A percentile compares a stretch with the other conserved stretches of the same genome.
phyloP scores from a whole-genome alignment of 441 rosid genomes.

The Syzygium malaccense region DNA sequence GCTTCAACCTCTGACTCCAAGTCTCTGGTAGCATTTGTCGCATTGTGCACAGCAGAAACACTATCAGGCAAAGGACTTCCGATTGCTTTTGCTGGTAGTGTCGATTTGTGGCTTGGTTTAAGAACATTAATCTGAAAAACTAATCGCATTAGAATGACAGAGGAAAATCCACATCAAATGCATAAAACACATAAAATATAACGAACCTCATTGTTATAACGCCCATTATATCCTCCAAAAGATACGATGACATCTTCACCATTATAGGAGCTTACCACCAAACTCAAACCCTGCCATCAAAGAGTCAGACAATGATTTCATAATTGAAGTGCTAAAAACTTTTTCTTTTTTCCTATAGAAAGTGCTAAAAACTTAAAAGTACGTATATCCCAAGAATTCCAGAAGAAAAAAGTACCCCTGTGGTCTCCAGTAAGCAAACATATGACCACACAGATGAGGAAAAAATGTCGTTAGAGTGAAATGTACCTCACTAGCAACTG shows the following conservation, averaged over 20 bases:
- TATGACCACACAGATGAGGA: background rate
- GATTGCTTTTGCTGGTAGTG: slow-evolving; percentile 58
- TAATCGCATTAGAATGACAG: background rate
- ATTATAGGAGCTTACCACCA: slow-evolving; percentile 60
- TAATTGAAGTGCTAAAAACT: background rate
- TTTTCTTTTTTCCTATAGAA: background rate
- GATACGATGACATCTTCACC: slow-evolving; percentile 84
- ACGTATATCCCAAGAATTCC: background rate
- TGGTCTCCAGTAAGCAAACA: background rate
- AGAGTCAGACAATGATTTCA: background rate
- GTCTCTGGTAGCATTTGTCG: slow-evolving; percentile 71
- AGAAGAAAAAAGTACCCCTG: background rate
- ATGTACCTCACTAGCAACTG: slow-evolving; percentile 97
- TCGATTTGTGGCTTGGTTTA: slow-evolving; percentile 92
- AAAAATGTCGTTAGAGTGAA: background rate
- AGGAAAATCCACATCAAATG: background rate
- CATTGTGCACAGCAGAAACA: slow-evolving; percentile 65
- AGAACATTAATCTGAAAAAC: slow-evolving; percentile 72
- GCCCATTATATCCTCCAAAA: slow-evolving; percentile 97
- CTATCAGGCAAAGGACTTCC: slow-evolving; percentile 62
- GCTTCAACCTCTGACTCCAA: slow-evolving; percentile 70
- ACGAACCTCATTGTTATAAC: slow-evolving; percentile 81
- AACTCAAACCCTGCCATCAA: slow-evolving; percentile 70
- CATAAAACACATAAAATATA: slow-evolving; percentile 2
- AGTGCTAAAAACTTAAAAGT: background rate